Evolutionary conservation across 1,139 yeast genomes (phyloP), one percentile per base, ranked within the genome.

Genomic region (Scheffersomyces titani): DNA sequence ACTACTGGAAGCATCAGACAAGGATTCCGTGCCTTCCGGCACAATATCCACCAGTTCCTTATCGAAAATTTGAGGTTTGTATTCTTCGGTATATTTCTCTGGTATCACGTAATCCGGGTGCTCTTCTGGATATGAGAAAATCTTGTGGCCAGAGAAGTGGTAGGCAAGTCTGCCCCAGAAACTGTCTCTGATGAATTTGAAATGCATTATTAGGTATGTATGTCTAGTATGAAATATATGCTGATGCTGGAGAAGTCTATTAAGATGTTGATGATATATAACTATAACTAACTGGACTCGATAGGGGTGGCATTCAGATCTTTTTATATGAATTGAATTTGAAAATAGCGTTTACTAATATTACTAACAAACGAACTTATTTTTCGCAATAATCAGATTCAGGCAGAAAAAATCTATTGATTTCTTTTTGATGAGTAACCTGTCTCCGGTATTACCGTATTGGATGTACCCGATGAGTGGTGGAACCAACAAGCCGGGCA

Each of bases 141-240:
- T 55, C 58, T 70, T 75, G 53, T 72, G 70, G 1, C 68, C 66
- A 3, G 81, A 74, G 5, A 73, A 55, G 55, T 70, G 74, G 60
- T 78, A 76, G 6, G 67, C 62, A 5, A 67, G 36, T 52, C 79
- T 65, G 20, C 82, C 82, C 56, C 65, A 69, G 56, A 73, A 73
- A 59, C 76, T 72, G 53, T 72, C 75, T 65, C 76, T 69, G 9
- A 75, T 24, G 59, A 74, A 74, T 49, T 63, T 58, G 40, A 60
- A 57, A 18, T 20, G n/a, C 44, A 51, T 46, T n/a, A 44, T n/a
- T 49, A 40, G 13, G 7, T 2, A 11, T 24, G 30, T 24, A 30
- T 30, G 16, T 30, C 40, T 2, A 30, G 13, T 11, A 11, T 7
- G 40, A 11, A 30, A 5, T 30, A 16, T 13, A 30, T 30, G 40